Evolutionary conservation across 2,329 filamentous ascomycete species (phyloP), one percentile per base, ranked within the genome.

Genomic region (Alternaria tenuissima): DNA sequence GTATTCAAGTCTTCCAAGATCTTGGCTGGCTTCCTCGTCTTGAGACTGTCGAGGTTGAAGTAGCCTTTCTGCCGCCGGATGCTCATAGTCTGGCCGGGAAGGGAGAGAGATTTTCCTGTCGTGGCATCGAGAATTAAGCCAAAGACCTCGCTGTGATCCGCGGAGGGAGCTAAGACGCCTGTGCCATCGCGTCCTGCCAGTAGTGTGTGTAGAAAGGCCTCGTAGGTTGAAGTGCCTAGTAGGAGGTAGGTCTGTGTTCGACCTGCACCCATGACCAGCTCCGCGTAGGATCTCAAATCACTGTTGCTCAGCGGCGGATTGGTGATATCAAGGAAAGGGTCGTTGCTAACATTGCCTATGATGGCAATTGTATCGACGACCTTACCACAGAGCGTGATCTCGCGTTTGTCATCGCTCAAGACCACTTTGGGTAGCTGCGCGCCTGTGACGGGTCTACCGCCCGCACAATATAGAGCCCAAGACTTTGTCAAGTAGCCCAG

Each of bases 171-270:
- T 3, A 55, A 55, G 7, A 47, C 55, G 26, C 62, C 60, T 8
- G 68, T 63, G 14, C 57, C 63, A 42, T 72, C 64, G 22, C 66
- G 63, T 9, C 69, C 68, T 3, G 68, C 68, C 1, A 69, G 32
- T 9, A 73, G 49, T 3, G 70, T 72, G 18, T 68, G 42, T 41
- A 67, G 54, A 55, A 73, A 73, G 6, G 69, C 71, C 11, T 71
- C 65, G 36, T 67, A 71, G 28, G 68, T 44, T 9, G 63, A 63
- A 6, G 24, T 46, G 7, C 52, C 60, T 1, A 43, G 28, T n/a
- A 46, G 12, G 4, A 59, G 57, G 39, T 69, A 67, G 16, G 32
- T 48, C 7, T 56, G 30, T 20, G 38, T 36, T 14, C 20, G 30
- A 12, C 14, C 38, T 11, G 39, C 22, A 1, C 49, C 32, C 20